phyloP scores from a whole-genome alignment of 139 green algal species.

The Coelastrella sp. region DNA sequence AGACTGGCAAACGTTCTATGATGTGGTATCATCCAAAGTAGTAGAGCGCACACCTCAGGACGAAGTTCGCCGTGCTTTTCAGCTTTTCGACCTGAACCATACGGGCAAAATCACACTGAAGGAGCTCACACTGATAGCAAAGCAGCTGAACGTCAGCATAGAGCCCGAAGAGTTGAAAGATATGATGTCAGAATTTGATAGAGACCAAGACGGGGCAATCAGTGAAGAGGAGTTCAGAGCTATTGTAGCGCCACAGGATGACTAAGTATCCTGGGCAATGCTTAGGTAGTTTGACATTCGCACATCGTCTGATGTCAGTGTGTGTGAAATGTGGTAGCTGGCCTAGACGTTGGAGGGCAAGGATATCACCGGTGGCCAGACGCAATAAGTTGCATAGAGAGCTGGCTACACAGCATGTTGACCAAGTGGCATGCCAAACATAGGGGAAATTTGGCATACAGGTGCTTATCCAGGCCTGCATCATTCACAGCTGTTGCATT shows the following conservation, averaged over 20 bases:
- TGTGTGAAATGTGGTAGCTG: no score
- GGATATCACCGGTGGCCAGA: no score
- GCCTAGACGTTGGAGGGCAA: no score
- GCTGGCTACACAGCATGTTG: no score
- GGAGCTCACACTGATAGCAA: constrained; percentile 52
- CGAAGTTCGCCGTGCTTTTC: constrained; percentile 51
- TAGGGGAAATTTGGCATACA: no score
- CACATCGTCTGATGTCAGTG: no score
- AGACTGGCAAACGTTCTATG: constrained; percentile 26
- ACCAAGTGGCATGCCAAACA: no score
- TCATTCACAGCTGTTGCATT: no score
- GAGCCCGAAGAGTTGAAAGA: constrained; percentile 57
- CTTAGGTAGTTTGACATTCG: no score
- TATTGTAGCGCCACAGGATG: constrained; percentile 41
- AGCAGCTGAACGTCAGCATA: constrained; percentile 52
- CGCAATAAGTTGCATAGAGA: no score
- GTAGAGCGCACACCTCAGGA: constrained; percentile 35
- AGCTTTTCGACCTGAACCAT: constrained; percentile 58
- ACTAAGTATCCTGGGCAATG: background rate
- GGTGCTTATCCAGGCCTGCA: no score
- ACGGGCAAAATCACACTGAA: constrained; percentile 45
- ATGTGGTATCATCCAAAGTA: constrained; percentile 32
- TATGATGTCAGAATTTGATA: constrained; percentile 63
- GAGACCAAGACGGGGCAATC: constrained; percentile 50
- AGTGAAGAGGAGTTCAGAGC: constrained; percentile 50